Percentiles rank a stretch among this genome's conserved stretches.
Evolutionary conservation across 2,329 filamentous ascomycete species (phyloP).

Genomic region (Colletotrichum magnum): DNA sequence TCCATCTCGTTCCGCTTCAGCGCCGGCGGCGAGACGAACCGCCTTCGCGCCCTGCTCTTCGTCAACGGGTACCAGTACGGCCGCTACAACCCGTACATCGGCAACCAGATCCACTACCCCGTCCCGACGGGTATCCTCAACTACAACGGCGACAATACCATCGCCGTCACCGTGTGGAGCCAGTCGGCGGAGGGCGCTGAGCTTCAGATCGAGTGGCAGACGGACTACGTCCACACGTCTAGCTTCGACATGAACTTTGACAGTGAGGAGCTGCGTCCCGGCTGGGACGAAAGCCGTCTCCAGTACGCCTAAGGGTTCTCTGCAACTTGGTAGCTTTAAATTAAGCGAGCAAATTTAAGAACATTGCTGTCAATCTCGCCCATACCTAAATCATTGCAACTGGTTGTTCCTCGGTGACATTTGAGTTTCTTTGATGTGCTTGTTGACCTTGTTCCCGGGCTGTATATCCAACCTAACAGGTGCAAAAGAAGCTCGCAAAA

Average conservation of each 20-base stretch:
- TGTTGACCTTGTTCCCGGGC: no score
- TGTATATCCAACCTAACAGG: no score
- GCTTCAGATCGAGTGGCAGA: slow-evolving; percentile 63
- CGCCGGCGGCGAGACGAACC: slow-evolving; percentile 56
- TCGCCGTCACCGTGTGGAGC: slow-evolving; percentile 72
- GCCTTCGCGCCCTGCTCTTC: slow-evolving; percentile 67
- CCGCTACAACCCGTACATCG: slow-evolving; percentile 71
- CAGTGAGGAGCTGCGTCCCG: slow-evolving; percentile 62
- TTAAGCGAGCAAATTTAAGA: neutral
- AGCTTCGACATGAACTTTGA: slow-evolving; percentile 67
- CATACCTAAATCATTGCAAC: no score
- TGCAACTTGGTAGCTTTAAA: neutral
- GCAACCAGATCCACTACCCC: slow-evolving; percentile 72
- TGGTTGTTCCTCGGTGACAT: no score
- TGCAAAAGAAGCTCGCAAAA: no score
- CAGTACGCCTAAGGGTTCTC: slow-evolving; percentile 48
- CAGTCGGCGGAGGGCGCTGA: slow-evolving; percentile 66
- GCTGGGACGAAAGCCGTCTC: slow-evolving; percentile 59
- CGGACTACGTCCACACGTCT: slow-evolving; percentile 68
- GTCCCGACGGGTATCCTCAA: slow-evolving; percentile 72
- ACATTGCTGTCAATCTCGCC: neutral
- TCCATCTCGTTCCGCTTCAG: slow-evolving; percentile 69
- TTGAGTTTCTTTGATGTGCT: no score
- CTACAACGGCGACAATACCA: slow-evolving; percentile 70
- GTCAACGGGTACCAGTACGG: slow-evolving; percentile 78